phyloP scores from a whole-genome alignment of 495 filamentous ascomycete species.

The Clohesyomyces aquaticus region DNA sequence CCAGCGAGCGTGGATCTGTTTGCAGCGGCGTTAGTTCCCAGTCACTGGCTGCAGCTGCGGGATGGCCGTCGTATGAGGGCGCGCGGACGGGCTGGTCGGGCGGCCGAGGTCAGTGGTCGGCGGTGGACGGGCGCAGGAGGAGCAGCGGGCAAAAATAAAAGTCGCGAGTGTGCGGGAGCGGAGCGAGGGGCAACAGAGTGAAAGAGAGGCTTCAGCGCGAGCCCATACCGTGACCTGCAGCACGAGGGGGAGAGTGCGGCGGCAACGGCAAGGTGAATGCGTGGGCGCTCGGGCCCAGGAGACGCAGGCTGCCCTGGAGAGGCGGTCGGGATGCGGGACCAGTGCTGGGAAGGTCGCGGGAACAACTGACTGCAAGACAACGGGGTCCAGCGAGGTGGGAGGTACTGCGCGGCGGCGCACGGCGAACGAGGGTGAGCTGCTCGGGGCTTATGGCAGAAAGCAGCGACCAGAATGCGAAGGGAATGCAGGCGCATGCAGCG shows the following conservation, averaged over 20 bases:
- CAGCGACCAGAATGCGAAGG: not conserved
- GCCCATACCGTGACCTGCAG: not conserved
- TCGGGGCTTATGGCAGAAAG: constrained; percentile 3
- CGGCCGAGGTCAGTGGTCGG: constrained; percentile 9
- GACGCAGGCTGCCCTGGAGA: too few species aligned
- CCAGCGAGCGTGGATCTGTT: not conserved
- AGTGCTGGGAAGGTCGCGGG: not conserved
- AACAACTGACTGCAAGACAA: not conserved
- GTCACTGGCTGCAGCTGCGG: not conserved
- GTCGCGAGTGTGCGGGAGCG: not conserved
- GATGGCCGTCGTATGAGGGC: not conserved
- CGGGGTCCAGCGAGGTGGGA: not conserved
- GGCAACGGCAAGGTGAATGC: constrained; percentile 5
- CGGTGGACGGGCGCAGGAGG: constrained; percentile 18
- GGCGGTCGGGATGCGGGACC: too few species aligned
- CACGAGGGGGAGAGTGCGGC: not conserved
- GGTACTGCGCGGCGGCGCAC: not conserved
- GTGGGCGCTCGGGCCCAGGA: constrained; percentile 22
- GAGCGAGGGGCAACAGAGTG: constrained; percentile 7
- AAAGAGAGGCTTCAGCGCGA: constrained; percentile 7
- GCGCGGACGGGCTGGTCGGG: not conserved
- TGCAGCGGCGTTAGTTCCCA: not conserved
- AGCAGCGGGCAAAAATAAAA: not conserved
- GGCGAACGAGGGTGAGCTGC: not conserved
- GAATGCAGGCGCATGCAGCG: constrained; percentile 19